Base-by-base conservation (phyloP, 352 stramenopile genomes). In the Elongisporangium senticosum region DNA sequence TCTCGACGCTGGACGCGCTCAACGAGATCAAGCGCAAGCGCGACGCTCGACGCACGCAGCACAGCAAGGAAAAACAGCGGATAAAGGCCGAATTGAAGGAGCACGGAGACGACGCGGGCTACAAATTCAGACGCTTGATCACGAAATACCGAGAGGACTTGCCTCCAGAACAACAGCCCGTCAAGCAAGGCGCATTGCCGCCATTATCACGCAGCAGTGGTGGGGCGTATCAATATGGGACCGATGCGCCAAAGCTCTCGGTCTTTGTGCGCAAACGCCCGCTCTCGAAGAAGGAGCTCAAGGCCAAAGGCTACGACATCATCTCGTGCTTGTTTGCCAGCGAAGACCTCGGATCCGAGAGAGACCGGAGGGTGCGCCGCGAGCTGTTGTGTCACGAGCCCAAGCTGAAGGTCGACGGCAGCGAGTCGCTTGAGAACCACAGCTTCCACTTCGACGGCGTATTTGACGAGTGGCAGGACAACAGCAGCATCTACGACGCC, bases 391-490 rank as follows among this genome's bases (percentile, higher is more conserved):
- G 78, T 33, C 83, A 92, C 61, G 83, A 90, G 59, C 79, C 79
- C 4, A 87, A 90, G 63, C 65, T 85, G 17, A 85, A 80, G 62
- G 79, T 92, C 2, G 79, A 90, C 56, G 86, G 77, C 60, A 83
- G 74, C 6, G 77, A 86, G 59, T 65, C 78, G 33, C 65, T 90
- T 3, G 83, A 90, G 55, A 81, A 90, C 60, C 83, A 92, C 61
- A 22, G 68, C 28, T 90, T 93, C 60, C 72, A 58, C 19, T 90
- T 93, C 62, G 83, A 90, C 49, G 79, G 80, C 4, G 86, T 96
- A 1, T 99, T 99, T 65, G 87, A 97, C 63, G 96, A 99, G 55
- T 64, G 78, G 7, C 75, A 86, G 39, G 80, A 76, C 23, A 99
- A 96, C 26, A 83, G 93, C 43, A 72, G 96, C 15, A 84, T 99